These are phyloP conservation scores for Yamadazyma endophytica DNA, from an alignment of 805 yeast genomes.

Conservation along the genomic window DNA sequence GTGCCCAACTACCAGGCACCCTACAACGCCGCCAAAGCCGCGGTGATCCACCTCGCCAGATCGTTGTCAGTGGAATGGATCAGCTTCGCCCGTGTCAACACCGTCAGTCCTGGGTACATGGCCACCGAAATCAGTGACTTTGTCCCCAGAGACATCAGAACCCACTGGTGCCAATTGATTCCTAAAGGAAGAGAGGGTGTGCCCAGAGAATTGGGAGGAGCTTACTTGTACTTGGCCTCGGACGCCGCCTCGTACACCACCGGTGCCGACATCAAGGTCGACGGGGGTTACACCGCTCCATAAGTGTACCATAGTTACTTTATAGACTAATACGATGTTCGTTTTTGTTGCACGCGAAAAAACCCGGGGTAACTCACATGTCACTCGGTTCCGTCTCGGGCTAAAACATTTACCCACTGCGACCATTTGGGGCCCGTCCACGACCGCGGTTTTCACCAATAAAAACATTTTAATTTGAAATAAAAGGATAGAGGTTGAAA, in stretches of 20 bases:
- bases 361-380: no score
- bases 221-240: conserved; percentile 73
- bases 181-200: conserved; percentile 76
- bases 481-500: no score
- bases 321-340: no score
- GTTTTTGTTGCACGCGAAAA: no score
- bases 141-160: conserved; percentile 31
- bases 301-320: no score
- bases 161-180: conserved; percentile 39
- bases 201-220: conserved; percentile 74
- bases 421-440: no score
- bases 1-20: conserved; percentile 84
- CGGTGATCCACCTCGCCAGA: conserved; percentile 66
- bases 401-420: no score
- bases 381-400: no score
- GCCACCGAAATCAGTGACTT: conserved; percentile 54
- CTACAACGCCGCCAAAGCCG: conserved; percentile 87
- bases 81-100: conserved; percentile 76
- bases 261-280: conserved; percentile 72
- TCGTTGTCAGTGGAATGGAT: conserved; percentile 88
- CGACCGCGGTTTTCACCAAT: no score
- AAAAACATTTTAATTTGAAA: no score
- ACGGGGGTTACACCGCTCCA: conserved; percentile 68
- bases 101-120: conserved; percentile 84
- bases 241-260: conserved; percentile 79